phyloP scores from a whole-genome alignment of 176 grass and related monocot genomes.

The Pharus latifolius region DNA sequence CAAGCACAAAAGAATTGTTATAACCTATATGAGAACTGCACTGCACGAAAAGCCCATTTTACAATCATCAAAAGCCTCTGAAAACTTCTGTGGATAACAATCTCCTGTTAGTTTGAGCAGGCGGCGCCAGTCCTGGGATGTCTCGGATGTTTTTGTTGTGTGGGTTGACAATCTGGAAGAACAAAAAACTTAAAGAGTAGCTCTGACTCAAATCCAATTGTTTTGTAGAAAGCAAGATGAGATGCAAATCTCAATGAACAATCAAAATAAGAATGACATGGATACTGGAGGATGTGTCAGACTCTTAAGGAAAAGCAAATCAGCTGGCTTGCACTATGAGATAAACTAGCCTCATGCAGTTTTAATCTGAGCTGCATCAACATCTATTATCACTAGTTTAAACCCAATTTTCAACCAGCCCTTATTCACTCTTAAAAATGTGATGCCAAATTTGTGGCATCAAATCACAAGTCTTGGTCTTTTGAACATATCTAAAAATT shows the following conservation, averaged over 20 bases:
- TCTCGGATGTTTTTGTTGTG: conserved; percentile 78
- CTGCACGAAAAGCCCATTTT: background rate
- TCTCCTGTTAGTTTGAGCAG: conserved; percentile 71
- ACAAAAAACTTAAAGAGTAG: background rate
- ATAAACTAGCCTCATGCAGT: background rate
- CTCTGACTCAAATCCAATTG: background rate
- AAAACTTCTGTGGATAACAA: conserved; percentile 52
- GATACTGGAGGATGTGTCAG: background rate
- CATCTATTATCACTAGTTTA: background rate
- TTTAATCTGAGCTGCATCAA: background rate
- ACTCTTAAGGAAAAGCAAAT: background rate
- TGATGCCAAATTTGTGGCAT: background rate
- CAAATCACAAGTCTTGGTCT: background rate
- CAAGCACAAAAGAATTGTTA: conserved; percentile 44
- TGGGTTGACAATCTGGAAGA: conserved; percentile 68
- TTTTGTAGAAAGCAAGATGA: background rate
- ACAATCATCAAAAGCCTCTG: conserved; percentile 30
- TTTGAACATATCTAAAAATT: background rate
- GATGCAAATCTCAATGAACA: background rate
- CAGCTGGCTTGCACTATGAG: background rate
- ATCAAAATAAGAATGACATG: background rate
- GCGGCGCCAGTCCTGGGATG: conserved; percentile 92
- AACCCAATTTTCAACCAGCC: background rate
- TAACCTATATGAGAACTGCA: conserved; percentile 3
- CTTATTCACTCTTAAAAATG: background rate